phyloP scores from a whole-genome alignment of 2,329 filamentous ascomycete species.

The Pleurostoma richardsiae region DNA sequence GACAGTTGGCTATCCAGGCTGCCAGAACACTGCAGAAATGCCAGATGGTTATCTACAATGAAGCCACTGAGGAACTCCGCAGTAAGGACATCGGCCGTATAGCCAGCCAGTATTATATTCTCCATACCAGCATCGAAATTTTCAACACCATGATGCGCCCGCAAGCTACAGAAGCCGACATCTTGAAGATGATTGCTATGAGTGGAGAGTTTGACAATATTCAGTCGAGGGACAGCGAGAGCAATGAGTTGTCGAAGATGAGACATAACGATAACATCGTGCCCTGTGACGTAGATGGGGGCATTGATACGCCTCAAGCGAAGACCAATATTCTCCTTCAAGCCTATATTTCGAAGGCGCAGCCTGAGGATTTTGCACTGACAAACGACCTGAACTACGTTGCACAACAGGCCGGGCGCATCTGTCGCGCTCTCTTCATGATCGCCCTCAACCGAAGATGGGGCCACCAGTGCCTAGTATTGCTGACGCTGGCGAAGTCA shows the following conservation, averaged over 20 bases:
- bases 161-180: conserved; percentile 81
- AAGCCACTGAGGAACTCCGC: conserved; percentile 84
- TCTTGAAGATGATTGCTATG: conserved; percentile 94
- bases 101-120: conserved; percentile 93
- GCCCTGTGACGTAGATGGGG: conserved; percentile 75
- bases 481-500: conserved; percentile 90
- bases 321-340: conserved; percentile 97
- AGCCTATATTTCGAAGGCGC: conserved; percentile 83
- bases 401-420: conserved; percentile 90
- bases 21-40: conserved; percentile 82
- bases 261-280: conserved; percentile 65
- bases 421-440: conserved; percentile 94
- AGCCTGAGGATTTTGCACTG: conserved; percentile 89
- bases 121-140: conserved; percentile 88
- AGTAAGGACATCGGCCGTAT: conserved; percentile 95
- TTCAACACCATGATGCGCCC: conserved; percentile 95
- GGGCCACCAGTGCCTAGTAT: conserved; percentile 90
- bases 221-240: conserved; percentile 84
- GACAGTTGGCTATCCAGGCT: conserved; percentile 83
- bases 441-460: conserved; percentile 91
- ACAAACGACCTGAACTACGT: conserved; percentile 92
- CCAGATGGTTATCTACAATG: conserved; percentile 99
- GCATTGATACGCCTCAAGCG: conserved; percentile 66
- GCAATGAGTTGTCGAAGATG: conserved; percentile 76
- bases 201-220: conserved; percentile 98